Evolutionary conservation across 441 rosid species (phyloP).

Genomic region (Omphalea diandra): DNA sequence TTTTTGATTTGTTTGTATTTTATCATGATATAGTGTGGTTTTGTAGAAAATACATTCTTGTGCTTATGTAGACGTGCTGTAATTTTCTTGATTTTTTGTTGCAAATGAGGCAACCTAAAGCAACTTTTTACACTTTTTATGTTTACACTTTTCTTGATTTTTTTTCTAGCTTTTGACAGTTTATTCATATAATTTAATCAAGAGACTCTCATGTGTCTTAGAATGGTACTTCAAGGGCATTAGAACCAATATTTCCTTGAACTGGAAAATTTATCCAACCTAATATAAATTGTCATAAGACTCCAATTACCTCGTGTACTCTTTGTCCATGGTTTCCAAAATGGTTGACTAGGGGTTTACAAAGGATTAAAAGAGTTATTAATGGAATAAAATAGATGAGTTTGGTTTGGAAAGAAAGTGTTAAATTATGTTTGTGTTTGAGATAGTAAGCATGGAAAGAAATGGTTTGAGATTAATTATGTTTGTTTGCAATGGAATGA

Average conservation of each 20-base stretch:
- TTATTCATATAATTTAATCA: background rate
- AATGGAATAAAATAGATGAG: too few relatives aligned
- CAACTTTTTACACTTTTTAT: background rate
- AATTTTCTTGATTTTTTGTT: background rate
- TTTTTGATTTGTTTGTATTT: background rate
- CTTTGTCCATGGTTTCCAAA: background rate
- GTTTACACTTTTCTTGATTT: too few relatives aligned
- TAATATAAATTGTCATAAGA: background rate
- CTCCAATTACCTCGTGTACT: background rate
- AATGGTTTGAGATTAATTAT: too few relatives aligned
- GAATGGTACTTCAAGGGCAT: background rate
- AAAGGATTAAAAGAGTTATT: too few relatives aligned
- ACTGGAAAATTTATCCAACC: background rate
- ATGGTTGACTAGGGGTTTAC: too few relatives aligned
- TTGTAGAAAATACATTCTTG: background rate
- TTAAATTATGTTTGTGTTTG: too few relatives aligned
- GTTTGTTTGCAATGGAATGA: too few relatives aligned
- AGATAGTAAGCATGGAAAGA: too few relatives aligned
- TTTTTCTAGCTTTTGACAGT: slow-evolving; percentile 3
- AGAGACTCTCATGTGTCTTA: background rate
- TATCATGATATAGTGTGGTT: slow-evolving; percentile 4
- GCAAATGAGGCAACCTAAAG: background rate
- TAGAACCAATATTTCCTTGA: background rate
- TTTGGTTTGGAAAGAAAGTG: too few relatives aligned
- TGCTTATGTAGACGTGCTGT: background rate